Base-by-base conservation (phyloP, 495 filamentous ascomycete species). In the Tuber microsphaerosporum region DNA sequence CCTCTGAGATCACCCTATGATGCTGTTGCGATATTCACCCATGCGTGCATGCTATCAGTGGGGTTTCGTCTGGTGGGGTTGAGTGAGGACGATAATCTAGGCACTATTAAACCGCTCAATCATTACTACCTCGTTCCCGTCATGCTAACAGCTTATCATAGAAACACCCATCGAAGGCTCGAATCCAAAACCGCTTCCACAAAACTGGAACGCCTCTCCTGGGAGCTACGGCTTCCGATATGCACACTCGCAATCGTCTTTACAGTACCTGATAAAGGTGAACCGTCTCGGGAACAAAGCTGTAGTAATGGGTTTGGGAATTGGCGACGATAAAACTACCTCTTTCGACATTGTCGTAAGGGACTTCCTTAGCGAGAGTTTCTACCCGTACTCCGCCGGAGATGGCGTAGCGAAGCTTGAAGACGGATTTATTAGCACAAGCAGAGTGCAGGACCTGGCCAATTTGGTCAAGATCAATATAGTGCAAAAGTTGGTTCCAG, bases 61-160 rank as follows among this genome's bases (percentile, higher is more conserved):
- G 92, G 90, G 69, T 98, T 97, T 83, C 87, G 92, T 69, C 86
- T 98, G 12, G 83, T 94, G 34, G 94, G 94, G 1, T 91, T 97
- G 31, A 87, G 90, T 26, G 93, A 98, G 83, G 92, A 94, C 37
- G 88, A 92, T 74, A 88, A 85, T 43, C 87, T 91, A 74, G 87
- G 91, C 92, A 84, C 72, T 82, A 73, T 19, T 74, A 19, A 71
- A 78, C 41, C 17, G 12, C 31, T 70, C 71, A 72, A 31, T 61
- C 56, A 5, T 43, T n/a, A 48, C 34, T 14, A 44, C 34, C 34
- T 3, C 31, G 26, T 65, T 65, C 7, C 26, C 26, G 26, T 26
- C n/a, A n/a, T 46, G 73, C 56, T 74, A 76, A 80, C 56, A 72
- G 70, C 77, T 22, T 44, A 70, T 68, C 42, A 3, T 76, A 90